Conservation (phyloP, 83 land plant genomes). For the Picea engelmannii region DNA sequence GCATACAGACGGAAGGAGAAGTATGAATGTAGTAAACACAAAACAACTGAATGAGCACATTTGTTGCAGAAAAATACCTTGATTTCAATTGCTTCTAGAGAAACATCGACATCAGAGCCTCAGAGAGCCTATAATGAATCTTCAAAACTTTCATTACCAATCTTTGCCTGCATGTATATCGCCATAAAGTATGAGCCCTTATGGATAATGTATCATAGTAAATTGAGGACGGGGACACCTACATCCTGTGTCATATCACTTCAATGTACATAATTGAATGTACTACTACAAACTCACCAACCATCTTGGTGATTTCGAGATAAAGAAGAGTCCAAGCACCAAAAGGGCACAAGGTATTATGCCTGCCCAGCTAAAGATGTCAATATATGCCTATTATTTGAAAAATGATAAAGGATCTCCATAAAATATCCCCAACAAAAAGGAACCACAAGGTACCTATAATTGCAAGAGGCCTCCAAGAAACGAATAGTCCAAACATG, state of each 20-base stretch:
- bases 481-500: constrained; percentile 54
- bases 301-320: constrained; percentile 76
- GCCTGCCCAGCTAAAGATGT: constrained; percentile 31
- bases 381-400: not conserved
- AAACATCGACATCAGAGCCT: constrained; percentile 65
- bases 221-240: too few species aligned
- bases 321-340: constrained; percentile 47
- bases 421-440: not conserved
- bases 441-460: constrained; percentile 33
- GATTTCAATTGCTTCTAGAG: constrained; percentile 68
- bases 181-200: not conserved
- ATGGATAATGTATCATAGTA: not conserved
- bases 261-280: not conserved
- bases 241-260: not conserved
- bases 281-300: constrained; percentile 34
- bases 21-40: not conserved
- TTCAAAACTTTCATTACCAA: constrained; percentile 72
- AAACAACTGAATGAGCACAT: not conserved
- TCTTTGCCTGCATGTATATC: constrained; percentile 54
- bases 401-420: not conserved
- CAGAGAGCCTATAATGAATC: constrained; percentile 69
- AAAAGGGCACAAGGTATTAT: constrained; percentile 48
- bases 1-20: not conserved
- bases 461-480: constrained; percentile 73
- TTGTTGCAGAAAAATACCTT: constrained; percentile 32